Evolutionary conservation across 495 filamentous ascomycete species (phyloP).

Genomic region (Amniculicola lignicola): DNA sequence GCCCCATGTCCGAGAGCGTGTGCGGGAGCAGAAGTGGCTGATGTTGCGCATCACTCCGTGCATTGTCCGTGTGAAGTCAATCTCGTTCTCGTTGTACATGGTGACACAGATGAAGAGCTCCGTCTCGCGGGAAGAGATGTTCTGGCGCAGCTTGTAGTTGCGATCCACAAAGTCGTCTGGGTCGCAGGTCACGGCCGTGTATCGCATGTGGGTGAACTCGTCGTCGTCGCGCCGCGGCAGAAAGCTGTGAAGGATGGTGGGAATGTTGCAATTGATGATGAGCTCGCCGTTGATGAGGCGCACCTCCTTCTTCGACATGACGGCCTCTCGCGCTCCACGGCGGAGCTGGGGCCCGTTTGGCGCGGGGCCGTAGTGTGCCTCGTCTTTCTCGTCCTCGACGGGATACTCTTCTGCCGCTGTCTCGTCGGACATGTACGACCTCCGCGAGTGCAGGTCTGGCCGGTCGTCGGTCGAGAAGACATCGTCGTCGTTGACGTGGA

Average conservation of each 20-base stretch:
- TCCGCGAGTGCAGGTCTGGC: constrained; percentile 51
- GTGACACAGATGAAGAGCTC: constrained; percentile 97
- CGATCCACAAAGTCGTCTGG: constrained; percentile 86
- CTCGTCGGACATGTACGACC: constrained; percentile 66
- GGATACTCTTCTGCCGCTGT: constrained; percentile 58
- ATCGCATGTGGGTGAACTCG: constrained; percentile 99
- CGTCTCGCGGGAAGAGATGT: constrained; percentile 88
- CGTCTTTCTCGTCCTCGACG: constrained; percentile 41
- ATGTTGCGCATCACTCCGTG: constrained; percentile 99
- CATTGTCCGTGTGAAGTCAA: constrained; percentile 95
- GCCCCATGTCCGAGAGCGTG: constrained; percentile 92
- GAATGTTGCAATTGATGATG: constrained; percentile 97
- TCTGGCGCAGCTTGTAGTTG: constrained; percentile 95
- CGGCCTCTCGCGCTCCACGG: constrained; percentile 73
- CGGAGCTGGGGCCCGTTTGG: constrained; percentile 82
- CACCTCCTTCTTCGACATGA: constrained; percentile 92
- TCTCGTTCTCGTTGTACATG: constrained; percentile 99
- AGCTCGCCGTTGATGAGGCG: constrained; percentile 94
- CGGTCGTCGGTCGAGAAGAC: constrained; percentile 59
- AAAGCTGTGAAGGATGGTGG: constrained; percentile 94
- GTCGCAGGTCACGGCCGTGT: constrained; percentile 98
- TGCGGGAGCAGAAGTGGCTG: constrained; percentile 87
- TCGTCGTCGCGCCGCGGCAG: constrained; percentile 85
- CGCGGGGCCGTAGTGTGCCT: constrained; percentile 77
- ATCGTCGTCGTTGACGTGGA: constrained; percentile 66